A percentile compares a stretch with the other conserved stretches of the same genome.
Conservation (phyloP, 139 green algal species). For the Coelastrella sp. region DNA sequence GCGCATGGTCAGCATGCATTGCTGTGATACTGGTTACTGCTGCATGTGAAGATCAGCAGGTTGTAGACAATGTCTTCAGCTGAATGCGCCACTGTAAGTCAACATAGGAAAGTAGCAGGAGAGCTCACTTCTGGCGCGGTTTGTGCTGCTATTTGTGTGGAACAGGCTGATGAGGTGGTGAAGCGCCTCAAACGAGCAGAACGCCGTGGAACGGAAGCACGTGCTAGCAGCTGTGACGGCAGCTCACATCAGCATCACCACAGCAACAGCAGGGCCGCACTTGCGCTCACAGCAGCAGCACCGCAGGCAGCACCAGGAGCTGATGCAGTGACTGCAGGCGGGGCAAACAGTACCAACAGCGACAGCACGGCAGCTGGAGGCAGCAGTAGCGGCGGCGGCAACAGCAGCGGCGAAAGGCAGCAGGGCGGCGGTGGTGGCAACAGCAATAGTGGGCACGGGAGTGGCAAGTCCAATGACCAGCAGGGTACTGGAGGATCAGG, state of each 20-base stretch:
- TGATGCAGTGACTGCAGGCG: slow-evolving; percentile 17
- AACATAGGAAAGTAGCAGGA: too few species aligned
- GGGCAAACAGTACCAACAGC: slow-evolving; percentile 14
- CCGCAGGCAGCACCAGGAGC: not conserved
- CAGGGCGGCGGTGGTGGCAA: not conserved
- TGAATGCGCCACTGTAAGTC: too few species aligned
- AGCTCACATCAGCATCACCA: not conserved
- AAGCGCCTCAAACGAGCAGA: slow-evolving; percentile 42
- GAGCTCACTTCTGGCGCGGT: not conserved
- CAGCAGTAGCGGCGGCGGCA: slow-evolving; percentile 18
- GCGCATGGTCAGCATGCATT: too few species aligned
- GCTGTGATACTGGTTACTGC: too few species aligned
- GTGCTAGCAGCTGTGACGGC: slow-evolving; percentile 2
- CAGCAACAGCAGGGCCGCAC: not conserved
- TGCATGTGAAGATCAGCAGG: too few species aligned
- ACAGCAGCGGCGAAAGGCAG: not conserved
- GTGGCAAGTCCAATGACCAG: too few species aligned
- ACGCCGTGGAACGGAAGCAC: slow-evolving; percentile 25
- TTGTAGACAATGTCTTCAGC: too few species aligned
- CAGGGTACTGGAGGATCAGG: too few species aligned
- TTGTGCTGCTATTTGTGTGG: not conserved
- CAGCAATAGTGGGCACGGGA: too few species aligned
- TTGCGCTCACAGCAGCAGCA: not conserved
- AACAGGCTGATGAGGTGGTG: slow-evolving; percentile 36
- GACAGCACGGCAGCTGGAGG: not conserved